These are phyloP conservation scores for Hamamelis virginiana DNA, from an alignment of 164 flowering plant species.

Conservation along the genomic window DNA sequence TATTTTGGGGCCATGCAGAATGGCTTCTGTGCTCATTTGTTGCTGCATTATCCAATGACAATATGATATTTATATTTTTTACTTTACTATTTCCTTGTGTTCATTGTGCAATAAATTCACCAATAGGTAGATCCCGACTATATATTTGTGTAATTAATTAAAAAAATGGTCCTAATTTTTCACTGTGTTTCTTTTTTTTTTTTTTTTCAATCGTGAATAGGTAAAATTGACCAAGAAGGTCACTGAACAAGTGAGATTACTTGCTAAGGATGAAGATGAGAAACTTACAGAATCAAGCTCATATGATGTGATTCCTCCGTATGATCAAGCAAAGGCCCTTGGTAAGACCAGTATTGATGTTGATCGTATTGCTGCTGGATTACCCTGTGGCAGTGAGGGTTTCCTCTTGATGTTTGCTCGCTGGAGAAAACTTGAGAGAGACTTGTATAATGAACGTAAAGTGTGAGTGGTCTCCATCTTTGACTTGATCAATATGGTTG, in stretches of 20 bases:
- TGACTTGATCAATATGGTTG: neutral
- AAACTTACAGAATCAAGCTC: conserved; percentile 61
- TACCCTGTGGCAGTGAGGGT: conserved; percentile 99
- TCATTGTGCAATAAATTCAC: too few relatives aligned
- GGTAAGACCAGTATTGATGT: conserved; percentile 94
- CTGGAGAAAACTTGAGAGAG: conserved; percentile 98
- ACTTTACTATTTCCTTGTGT: neutral
- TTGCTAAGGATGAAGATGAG: conserved; percentile 90
- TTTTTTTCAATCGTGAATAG: conserved; percentile 28
- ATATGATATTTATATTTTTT: neutral
- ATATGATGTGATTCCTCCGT: conserved; percentile 76
- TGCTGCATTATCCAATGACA: neutral
- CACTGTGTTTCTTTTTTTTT: neutral
- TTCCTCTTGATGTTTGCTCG: conserved; percentile 99
- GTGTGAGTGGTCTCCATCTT: conserved; percentile 45
- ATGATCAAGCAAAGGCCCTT: conserved; percentile 98
- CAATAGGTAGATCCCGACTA: too few relatives aligned
- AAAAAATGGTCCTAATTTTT: neutral
- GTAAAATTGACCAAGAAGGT: conserved; percentile 83
- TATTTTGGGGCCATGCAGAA: too few relatives aligned
- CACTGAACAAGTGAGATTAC: conserved; percentile 86
- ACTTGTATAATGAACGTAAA: conserved; percentile 94
- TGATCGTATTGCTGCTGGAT: conserved; percentile 95
- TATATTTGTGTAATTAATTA: neutral
- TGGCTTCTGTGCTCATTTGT: too few relatives aligned